Conservation (phyloP, 352 stramenopile species). For the Globisporangium cystogenes region DNA sequence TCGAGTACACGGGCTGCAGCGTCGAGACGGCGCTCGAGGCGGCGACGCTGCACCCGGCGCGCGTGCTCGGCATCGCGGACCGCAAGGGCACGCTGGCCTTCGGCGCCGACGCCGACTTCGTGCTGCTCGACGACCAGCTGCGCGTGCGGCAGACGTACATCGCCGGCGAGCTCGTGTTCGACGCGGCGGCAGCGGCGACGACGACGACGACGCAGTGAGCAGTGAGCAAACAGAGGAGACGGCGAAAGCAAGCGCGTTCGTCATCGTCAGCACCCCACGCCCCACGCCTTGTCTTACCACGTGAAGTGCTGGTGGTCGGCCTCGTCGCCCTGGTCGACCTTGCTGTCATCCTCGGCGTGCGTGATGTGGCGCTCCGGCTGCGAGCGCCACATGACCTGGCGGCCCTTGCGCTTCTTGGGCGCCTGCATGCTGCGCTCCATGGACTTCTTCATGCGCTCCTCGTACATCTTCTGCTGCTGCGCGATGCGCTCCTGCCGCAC, state of each 20-base stretch:
- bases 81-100: slow-evolving; percentile 71
- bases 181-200: too few species aligned
- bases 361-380: slow-evolving; percentile 74
- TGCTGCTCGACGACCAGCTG: slow-evolving; percentile 72
- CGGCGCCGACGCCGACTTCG: slow-evolving; percentile 75
- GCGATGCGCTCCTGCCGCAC: slow-evolving; percentile 89
- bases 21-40: slow-evolving; percentile 67
- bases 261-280: too few species aligned
- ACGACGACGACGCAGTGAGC: not conserved
- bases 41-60: slow-evolving; percentile 73
- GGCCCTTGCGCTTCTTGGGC: slow-evolving; percentile 89
- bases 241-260: not conserved
- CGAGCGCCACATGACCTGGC: slow-evolving; percentile 92
- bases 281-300: slow-evolving; percentile 37
- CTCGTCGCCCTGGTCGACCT: slow-evolving; percentile 76
- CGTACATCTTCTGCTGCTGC: slow-evolving; percentile 92
- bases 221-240: not conserved
- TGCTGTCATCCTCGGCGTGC: slow-evolving; percentile 71
- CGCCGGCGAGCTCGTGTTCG: slow-evolving; percentile 50
- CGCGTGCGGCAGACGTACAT: slow-evolving; percentile 76
- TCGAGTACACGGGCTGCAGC: slow-evolving; percentile 77
- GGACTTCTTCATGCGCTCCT: slow-evolving; percentile 92
- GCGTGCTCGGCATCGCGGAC: slow-evolving; percentile 45
- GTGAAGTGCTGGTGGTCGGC: slow-evolving; percentile 82
- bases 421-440: slow-evolving; percentile 92